Base-by-base conservation (phyloP, 495 filamentous ascomycete genomes). In the Aspergillus diversus region DNA sequence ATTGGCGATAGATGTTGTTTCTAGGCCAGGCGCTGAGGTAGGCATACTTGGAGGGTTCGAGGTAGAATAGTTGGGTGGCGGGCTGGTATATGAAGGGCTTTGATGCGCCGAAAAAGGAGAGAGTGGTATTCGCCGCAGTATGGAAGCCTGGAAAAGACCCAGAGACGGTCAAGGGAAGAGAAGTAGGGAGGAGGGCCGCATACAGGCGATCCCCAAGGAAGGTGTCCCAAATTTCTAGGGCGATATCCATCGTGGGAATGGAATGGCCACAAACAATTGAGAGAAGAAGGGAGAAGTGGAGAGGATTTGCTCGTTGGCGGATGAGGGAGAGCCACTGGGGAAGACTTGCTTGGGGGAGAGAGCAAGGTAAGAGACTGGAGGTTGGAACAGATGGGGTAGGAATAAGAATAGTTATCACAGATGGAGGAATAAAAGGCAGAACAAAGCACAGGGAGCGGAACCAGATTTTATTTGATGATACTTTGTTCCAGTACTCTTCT, bases 211-310 rank as follows among this genome's bases (percentile, higher is more conserved):
- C 94, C 77, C 88, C 89, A 64, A 94, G 68, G 75, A 89, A 91
- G 75, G 87, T 93, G 77, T 98, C 95, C 76, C 84, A 85, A 66
- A 93, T 57, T 75, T 97, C 91, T 63, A 98, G 87, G 34, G 93
- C 85, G 79, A 96, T 86, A 85, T 98, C 94, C 94, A 98, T 97
- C 65, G 76, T 63, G 52, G 15, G 58, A 47, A 33, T 12, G 15
- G 57, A 17, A 33, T 35, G 31, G n/a, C 3, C n/a, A 39, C 48
- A 43, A 27, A 46, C 12, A 34, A 34, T 43, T 13, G 35, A 57
- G 48, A 16, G 17, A 51, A 42, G 46, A 42, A 31, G n/a, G 54
- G 17, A 46, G 21, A 21, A 17, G 53, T 33, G 34, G 42, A 49
- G 33, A 27, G 21, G 21, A 27, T 27, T 27, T 27, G 21, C 21